Evolutionary conservation across 768 basidiomycete species (phyloP).

Genomic region (Xerocomellus amylosporus): DNA sequence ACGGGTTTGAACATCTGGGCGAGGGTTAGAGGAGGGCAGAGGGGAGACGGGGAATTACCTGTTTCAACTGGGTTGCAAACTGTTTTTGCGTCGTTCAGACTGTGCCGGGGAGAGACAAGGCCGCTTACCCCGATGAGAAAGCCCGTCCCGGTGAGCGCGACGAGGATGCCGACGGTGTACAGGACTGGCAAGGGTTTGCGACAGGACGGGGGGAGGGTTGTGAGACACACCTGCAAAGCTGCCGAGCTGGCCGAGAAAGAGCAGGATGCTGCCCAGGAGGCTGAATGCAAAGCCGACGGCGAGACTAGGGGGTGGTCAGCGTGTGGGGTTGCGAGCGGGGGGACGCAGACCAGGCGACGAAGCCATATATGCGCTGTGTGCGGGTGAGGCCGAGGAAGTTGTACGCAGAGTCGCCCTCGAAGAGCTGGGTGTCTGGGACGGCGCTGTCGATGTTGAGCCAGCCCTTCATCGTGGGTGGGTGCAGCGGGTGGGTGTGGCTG

Average conservation of each 20-base stretch:
- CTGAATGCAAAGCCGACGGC: constrained; percentile 76
- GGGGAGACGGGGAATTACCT: constrained; percentile 43
- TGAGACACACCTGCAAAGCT: constrained; percentile 72
- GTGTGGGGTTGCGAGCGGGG: background rate
- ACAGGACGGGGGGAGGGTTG: background rate
- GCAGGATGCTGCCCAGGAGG: constrained; percentile 70
- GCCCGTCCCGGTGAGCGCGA: constrained; percentile 84
- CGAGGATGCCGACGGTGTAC: constrained; percentile 76
- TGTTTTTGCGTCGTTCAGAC: constrained; percentile 29
- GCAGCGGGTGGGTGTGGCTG: constrained; percentile 12
- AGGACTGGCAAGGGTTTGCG: constrained; percentile 49
- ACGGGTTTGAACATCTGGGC: constrained; percentile 94
- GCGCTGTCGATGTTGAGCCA: constrained; percentile 82
- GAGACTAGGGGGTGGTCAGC: constrained; percentile 45
- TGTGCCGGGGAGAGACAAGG: background rate
- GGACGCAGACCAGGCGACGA: constrained; percentile 66
- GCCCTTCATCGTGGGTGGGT: constrained; percentile 44
- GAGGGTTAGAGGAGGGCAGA: background rate
- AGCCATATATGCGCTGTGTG: constrained; percentile 83
- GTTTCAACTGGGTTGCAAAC: constrained; percentile 79
- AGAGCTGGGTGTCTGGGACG: constrained; percentile 77
- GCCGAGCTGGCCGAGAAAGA: constrained; percentile 66
- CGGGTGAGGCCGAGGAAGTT: constrained; percentile 72
- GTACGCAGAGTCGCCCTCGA: constrained; percentile 90
- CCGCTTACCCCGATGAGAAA: constrained; percentile 81